Conservation (phyloP, 345 rosid genomes). For the Acer saccharum region DNA sequence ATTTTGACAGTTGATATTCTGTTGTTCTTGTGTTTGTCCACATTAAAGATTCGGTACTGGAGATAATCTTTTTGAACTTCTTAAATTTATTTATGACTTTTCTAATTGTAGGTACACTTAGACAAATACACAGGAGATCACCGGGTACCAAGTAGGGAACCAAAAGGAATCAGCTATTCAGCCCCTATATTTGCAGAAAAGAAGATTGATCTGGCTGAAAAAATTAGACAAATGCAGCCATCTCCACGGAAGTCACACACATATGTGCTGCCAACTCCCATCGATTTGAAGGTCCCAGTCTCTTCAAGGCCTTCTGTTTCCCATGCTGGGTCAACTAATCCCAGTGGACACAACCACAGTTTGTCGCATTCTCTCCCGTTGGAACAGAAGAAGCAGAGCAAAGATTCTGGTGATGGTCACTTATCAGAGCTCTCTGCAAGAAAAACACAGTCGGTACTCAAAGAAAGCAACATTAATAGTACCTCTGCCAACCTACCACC, state of each 20-base stretch:
- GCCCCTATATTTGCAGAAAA: slow-evolving; percentile 85
- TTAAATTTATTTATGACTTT: slow-evolving; percentile 11
- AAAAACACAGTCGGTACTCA: slow-evolving; percentile 33
- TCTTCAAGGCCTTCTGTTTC: slow-evolving; percentile 50
- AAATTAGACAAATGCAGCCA: slow-evolving; percentile 52
- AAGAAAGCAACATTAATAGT: slow-evolving; percentile 40
- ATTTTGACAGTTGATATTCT: neutral
- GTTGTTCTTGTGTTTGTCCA: neutral
- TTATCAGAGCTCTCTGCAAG: slow-evolving; percentile 25
- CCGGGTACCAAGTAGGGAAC: slow-evolving; percentile 43
- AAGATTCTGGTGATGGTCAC: slow-evolving; percentile 35
- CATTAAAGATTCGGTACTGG: neutral
- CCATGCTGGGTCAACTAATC: slow-evolving; percentile 42
- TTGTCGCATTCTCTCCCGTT: slow-evolving; percentile 87
- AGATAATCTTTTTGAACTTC: neutral
- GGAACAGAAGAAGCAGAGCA: slow-evolving; percentile 70
- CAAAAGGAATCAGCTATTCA: slow-evolving; percentile 65
- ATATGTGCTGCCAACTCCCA: slow-evolving; percentile 84
- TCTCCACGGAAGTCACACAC: slow-evolving; percentile 47
- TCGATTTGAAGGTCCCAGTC: slow-evolving; percentile 46
- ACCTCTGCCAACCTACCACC: slow-evolving; percentile 55
- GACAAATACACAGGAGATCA: slow-evolving; percentile 56
- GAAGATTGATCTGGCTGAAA: slow-evolving; percentile 64
- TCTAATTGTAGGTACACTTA: slow-evolving; percentile 45
- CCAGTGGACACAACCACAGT: slow-evolving; percentile 41